Evolutionary conservation across 352 stramenopile genomes (phyloP).

Genomic region (Globisporangium paddicum): DNA sequence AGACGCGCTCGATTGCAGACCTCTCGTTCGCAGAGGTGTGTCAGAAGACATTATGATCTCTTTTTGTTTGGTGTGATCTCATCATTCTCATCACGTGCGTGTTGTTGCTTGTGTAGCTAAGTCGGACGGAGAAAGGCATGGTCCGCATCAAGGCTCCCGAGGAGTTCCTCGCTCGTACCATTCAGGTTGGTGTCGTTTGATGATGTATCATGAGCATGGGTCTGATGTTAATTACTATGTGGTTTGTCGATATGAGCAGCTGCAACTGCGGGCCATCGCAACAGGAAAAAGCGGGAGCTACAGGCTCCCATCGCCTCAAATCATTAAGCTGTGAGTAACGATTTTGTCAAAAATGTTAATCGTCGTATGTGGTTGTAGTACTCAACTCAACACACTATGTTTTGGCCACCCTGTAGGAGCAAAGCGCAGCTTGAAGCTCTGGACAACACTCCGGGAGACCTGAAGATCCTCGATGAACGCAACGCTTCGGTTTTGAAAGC

Average conservation of each 20-base stretch:
- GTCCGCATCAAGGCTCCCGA: constrained; percentile 75
- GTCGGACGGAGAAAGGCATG: constrained; percentile 73
- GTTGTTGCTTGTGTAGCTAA: constrained; percentile 35
- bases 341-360: not conserved
- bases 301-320: constrained; percentile 32
- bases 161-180: constrained; percentile 68
- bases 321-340: constrained; percentile 43
- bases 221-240: not conserved
- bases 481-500: constrained; percentile 71
- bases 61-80: not conserved
- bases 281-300: constrained; percentile 29
- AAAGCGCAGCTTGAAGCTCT: constrained; percentile 51
- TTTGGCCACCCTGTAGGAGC: constrained; percentile 24
- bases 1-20: constrained; percentile 69
- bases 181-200: constrained; percentile 38
- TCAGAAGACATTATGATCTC: not conserved
- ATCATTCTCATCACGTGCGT: not conserved
- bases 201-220: too few species aligned
- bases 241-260: constrained; percentile 8
- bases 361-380: too few species aligned
- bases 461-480: constrained; percentile 54
- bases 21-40: constrained; percentile 76
- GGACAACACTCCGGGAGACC: constrained; percentile 56
- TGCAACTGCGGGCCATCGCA: constrained; percentile 34
- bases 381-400: not conserved